These are phyloP conservation scores for Stropharia rugosoannulata DNA, from an alignment of 768 basidiomycete species.

Conservation along the genomic window DNA sequence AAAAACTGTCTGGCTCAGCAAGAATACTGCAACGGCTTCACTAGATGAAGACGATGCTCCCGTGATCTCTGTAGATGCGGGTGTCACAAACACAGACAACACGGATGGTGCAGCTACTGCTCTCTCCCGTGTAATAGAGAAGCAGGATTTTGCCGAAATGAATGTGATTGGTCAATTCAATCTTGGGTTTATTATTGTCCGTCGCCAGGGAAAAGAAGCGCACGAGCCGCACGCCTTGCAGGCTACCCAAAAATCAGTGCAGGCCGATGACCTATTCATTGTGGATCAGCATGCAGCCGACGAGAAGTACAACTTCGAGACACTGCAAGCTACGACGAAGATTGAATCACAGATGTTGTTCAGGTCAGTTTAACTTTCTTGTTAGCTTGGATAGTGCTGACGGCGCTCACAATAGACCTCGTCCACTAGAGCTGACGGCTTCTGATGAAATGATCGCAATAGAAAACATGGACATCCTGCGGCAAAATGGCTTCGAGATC, in stretches of 20 bases:
- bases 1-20: slow-evolving; percentile 12
- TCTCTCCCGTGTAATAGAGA: slow-evolving; percentile 82
- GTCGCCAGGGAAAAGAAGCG: slow-evolving; percentile 41
- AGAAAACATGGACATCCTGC: slow-evolving; percentile 84
- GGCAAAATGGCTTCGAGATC: slow-evolving; percentile 89
- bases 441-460: slow-evolving; percentile 86
- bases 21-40: slow-evolving; percentile 1
- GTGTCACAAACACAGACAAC: slow-evolving; percentile 41
- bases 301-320: slow-evolving; percentile 99
- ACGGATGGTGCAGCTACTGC: slow-evolving; percentile 60
- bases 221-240: slow-evolving; percentile 10
- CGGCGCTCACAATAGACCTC: slow-evolving; percentile 51
- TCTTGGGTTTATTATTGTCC: slow-evolving; percentile 87
- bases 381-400: not conserved
- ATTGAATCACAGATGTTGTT: slow-evolving; percentile 87
- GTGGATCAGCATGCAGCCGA: slow-evolving; percentile 97
- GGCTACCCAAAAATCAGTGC: not conserved
- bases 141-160: slow-evolving; percentile 85
- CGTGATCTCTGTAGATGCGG: slow-evolving; percentile 32
- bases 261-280: slow-evolving; percentile 90
- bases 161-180: slow-evolving; percentile 93
- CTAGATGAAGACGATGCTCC: not conserved
- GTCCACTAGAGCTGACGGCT: slow-evolving; percentile 77
- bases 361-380: slow-evolving; percentile 46
- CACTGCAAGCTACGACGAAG: slow-evolving; percentile 83